Percentiles rank a stretch among this genome's conserved stretches.
phyloP scores from a whole-genome alignment of 768 basidiomycete species.

The Lactarius deliciosus region DNA sequence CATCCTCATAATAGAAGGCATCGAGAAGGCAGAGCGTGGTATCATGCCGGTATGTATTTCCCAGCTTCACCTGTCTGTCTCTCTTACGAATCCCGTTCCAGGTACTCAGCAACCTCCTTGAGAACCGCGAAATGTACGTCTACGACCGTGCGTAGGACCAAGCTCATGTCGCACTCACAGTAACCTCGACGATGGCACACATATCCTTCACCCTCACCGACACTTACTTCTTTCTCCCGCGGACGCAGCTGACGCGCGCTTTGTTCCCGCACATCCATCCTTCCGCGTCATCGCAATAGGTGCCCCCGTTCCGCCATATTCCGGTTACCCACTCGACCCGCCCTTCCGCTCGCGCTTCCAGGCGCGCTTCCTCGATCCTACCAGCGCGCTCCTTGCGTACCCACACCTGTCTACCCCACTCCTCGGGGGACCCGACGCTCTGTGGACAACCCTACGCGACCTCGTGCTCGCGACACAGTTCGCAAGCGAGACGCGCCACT shows the following conservation, averaged over 20 bases:
- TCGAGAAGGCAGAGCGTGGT: slow-evolving; percentile 70
- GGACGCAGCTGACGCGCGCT: slow-evolving; percentile 38
- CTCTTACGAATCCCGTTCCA: neutral
- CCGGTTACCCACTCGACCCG: slow-evolving; percentile 63
- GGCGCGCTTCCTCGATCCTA: slow-evolving; percentile 63
- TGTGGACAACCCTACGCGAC: slow-evolving; percentile 50
- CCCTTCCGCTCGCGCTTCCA: slow-evolving; percentile 71
- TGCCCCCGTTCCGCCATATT: slow-evolving; percentile 66
- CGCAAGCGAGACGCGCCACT: slow-evolving; percentile 56
- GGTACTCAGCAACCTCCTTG: slow-evolving; percentile 63
- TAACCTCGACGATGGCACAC: slow-evolving; percentile 69
- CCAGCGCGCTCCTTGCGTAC: slow-evolving; percentile 52
- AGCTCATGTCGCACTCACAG: slow-evolving; percentile 34
- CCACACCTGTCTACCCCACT: slow-evolving; percentile 1
- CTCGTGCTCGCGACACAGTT: slow-evolving; percentile 62
- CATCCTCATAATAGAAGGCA: slow-evolving; percentile 63
- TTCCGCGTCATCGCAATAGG: slow-evolving; percentile 71
- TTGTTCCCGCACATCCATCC: slow-evolving; percentile 65
- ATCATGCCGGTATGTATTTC: slow-evolving; percentile 59
- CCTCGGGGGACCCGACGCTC: slow-evolving; percentile 17
- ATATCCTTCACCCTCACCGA: slow-evolving; percentile 64
- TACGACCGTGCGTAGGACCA: neutral
- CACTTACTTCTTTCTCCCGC: slow-evolving; percentile 44
- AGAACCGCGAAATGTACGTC: slow-evolving; percentile 64
- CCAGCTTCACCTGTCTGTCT: neutral